phyloP scores from a whole-genome alignment of 2,329 filamentous ascomycete genomes.

The Pseudonectria buxi region DNA sequence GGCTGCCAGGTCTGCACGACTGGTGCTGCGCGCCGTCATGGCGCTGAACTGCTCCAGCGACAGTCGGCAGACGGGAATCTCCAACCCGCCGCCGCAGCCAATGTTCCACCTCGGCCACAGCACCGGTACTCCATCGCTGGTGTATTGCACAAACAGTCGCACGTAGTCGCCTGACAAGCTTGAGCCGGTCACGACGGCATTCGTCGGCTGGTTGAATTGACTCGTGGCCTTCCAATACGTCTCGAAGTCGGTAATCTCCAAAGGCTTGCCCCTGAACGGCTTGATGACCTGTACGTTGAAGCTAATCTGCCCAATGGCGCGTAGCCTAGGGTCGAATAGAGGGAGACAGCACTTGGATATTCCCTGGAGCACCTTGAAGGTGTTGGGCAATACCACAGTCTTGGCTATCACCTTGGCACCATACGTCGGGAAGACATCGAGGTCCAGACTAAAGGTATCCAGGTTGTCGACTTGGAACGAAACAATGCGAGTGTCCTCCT shows the following conservation, averaged over 20 bases:
- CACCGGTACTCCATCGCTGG: slow-evolving; percentile 78
- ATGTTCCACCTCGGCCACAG: slow-evolving; percentile 83
- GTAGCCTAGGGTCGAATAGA: slow-evolving; percentile 83
- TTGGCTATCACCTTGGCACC: slow-evolving; percentile 96
- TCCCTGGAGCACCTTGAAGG: slow-evolving; percentile 69
- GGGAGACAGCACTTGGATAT: slow-evolving; percentile 79
- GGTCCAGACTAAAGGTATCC: slow-evolving; percentile 88
- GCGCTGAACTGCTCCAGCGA: slow-evolving; percentile 65
- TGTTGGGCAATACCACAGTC: slow-evolving; percentile 81
- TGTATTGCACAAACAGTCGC: slow-evolving; percentile 84
- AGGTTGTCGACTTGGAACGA: slow-evolving; percentile 95
- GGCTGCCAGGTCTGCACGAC: slow-evolving; percentile 36
- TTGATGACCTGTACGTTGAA: slow-evolving; percentile 97
- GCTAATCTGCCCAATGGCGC: slow-evolving; percentile 86
- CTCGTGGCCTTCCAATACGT: slow-evolving; percentile 99
- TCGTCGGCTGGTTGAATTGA: slow-evolving; percentile 73
- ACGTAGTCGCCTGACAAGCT: slow-evolving; percentile 95
- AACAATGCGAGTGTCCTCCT: slow-evolving; percentile 88
- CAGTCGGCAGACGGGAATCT: slow-evolving; percentile 75
- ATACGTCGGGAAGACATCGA: slow-evolving; percentile 96
- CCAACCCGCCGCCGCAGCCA: slow-evolving; percentile 59
- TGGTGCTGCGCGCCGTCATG: slow-evolving; percentile 38
- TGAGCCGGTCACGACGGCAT: slow-evolving; percentile 85
- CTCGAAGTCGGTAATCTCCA: slow-evolving; percentile 97
- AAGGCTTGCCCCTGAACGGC: slow-evolving; percentile 82